Conservation (phyloP, 148 eudicot species). For the Vaccinium corymbosum region DNA sequence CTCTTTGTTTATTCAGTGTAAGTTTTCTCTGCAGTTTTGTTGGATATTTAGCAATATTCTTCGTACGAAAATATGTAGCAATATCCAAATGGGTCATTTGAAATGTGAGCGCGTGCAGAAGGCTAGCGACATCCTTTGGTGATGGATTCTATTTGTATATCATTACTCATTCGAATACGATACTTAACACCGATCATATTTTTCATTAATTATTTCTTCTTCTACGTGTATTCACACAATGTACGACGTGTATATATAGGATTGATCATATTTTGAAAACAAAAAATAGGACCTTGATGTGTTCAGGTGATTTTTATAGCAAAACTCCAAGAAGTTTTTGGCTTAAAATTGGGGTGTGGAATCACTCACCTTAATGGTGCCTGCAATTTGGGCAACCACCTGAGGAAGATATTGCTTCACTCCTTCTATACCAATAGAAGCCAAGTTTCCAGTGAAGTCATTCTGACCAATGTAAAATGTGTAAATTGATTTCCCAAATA, state of each 20-base stretch:
- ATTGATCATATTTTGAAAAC: not conserved
- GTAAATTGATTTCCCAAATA: conserved; percentile 73
- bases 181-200: no score
- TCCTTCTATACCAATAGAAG: conserved; percentile 48
- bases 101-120: no score
- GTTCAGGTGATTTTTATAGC: not conserved
- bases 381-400: conserved; percentile 68
- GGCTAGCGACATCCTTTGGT: no score
- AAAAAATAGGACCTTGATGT: no score
- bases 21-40: not conserved
- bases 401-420: conserved; percentile 59
- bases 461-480: conserved; percentile 93
- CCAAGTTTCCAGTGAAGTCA: conserved; percentile 75
- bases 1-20: not conserved
- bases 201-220: no score
- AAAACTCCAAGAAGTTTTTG: not conserved
- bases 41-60: not conserved
- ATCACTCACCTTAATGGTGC: conserved; percentile 56
- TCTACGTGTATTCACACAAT: not conserved
- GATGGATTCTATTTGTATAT: no score
- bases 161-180: not conserved
- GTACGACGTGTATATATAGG: not conserved
- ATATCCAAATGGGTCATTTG: no score
- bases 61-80: not conserved
- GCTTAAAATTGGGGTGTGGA: not conserved